A percentile compares a stretch with the other conserved stretches of the same genome.
Evolutionary conservation across 306 rosid species (phyloP).

Genomic region (Begonia loranthoides): DNA sequence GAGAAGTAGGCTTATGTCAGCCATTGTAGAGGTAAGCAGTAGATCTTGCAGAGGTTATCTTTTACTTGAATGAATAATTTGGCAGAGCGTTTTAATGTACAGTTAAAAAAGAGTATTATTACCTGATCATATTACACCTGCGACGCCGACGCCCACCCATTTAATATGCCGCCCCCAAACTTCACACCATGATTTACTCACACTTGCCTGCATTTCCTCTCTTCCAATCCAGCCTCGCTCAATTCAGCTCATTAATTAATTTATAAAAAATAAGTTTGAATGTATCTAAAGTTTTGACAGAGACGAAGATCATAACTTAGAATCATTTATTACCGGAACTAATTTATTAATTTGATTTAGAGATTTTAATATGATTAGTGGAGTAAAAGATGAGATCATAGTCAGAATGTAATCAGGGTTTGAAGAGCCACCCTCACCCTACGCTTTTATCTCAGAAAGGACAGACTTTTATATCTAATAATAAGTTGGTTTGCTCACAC

Average conservation of each 20-base stretch:
- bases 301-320: too few species aligned
- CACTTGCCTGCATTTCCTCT: conserved; percentile 3
- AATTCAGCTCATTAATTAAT: too few species aligned
- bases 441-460: not conserved
- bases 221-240: conserved; percentile 4
- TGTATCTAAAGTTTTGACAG: too few species aligned
- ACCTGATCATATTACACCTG: conserved; percentile 6
- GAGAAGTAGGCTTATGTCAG: conserved; percentile 13
- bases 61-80: conserved; percentile 6
- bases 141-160: conserved; percentile 11
- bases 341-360: too few species aligned
- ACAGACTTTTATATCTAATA: not conserved
- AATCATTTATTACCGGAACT: too few species aligned
- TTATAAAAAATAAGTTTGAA: too few species aligned
- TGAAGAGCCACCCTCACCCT: not conserved
- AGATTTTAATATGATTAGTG: too few species aligned
- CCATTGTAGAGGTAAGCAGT: not conserved
- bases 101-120: not conserved
- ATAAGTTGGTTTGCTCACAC: conserved; percentile 2
- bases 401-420: not conserved
- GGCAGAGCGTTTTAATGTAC: not conserved
- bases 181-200: too few species aligned
- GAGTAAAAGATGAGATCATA: too few species aligned
- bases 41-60: conserved; percentile 10
- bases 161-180: conserved; percentile 3